A percentile compares a stretch with the other conserved stretches of the same genome.
These are phyloP conservation scores for Backusella luteola DNA, from an alignment of 192 early-diverging fungal genomes.

Conservation along the genomic window DNA sequence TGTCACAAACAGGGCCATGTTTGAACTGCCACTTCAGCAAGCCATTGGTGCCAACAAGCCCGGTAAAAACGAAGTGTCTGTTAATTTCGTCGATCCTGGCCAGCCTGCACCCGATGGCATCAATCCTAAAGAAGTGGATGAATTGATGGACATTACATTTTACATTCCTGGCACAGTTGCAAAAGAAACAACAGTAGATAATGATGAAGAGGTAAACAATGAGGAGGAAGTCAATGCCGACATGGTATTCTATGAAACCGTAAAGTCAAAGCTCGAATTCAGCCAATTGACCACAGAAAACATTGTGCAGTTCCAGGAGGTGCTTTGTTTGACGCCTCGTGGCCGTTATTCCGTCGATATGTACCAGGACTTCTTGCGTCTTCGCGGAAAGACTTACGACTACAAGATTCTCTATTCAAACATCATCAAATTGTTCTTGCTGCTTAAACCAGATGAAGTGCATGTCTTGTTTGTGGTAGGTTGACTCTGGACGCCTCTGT, in stretches of 20 bases:
- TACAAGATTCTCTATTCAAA: slow-evolving; percentile 92
- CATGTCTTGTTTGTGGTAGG: slow-evolving; percentile 84
- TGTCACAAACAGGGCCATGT: slow-evolving; percentile 79
- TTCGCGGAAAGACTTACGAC: slow-evolving; percentile 97
- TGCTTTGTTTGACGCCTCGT: slow-evolving; percentile 91
- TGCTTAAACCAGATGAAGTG: slow-evolving; percentile 91
- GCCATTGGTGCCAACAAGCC: slow-evolving; percentile 85
- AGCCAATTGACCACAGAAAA: slow-evolving; percentile 84
- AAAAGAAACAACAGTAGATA: slow-evolving; percentile 48
- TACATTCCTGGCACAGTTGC: slow-evolving; percentile 19
- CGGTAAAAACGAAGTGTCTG: slow-evolving; percentile 87
- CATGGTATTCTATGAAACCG: slow-evolving; percentile 79
- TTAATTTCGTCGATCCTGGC: slow-evolving; percentile 82
- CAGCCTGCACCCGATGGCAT: slow-evolving; percentile 46
- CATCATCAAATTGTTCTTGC: slow-evolving; percentile 81
- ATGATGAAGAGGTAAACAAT: slow-evolving; percentile 43
- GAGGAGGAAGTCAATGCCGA: slow-evolving; percentile 71
- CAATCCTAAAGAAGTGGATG: slow-evolving; percentile 62
- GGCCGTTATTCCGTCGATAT: slow-evolving; percentile 96
- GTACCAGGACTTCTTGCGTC: slow-evolving; percentile 84
- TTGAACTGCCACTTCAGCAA: slow-evolving; percentile 87
- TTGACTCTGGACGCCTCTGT: not conserved
- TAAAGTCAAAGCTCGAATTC: slow-evolving; percentile 90
- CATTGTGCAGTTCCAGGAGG: slow-evolving; percentile 86
- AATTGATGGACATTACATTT: slow-evolving; percentile 16